Conservation (phyloP, 2,329 filamentous ascomycete genomes). For the Botrytis elliptica region DNA sequence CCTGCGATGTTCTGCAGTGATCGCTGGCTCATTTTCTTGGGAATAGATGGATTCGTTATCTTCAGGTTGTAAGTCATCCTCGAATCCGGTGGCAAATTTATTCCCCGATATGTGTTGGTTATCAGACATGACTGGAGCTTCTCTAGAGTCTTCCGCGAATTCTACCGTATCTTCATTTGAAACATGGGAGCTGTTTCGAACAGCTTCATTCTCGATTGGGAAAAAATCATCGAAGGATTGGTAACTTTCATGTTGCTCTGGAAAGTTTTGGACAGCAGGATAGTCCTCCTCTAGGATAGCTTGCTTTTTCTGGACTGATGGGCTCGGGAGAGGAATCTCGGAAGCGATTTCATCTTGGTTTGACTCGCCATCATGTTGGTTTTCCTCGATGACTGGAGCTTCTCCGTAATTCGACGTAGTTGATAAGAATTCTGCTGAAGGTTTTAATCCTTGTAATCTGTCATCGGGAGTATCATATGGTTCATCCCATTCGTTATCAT, state of each 20-base stretch:
- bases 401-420: not conserved
- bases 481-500: not conserved
- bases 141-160: not conserved
- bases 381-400: not conserved
- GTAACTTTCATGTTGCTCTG: not conserved
- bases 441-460: not conserved
- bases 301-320: not conserved
- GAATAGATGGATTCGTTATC: not conserved
- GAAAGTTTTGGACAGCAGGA: not conserved
- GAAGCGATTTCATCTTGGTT: not conserved
- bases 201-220: not conserved
- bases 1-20: not conserved
- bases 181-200: not conserved
- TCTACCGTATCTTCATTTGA: not conserved
- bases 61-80: not conserved
- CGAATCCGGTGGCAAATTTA: fast-evolving
- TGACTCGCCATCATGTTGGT: not conserved
- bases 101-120: not conserved
- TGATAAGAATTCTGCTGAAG: not conserved
- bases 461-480: not conserved
- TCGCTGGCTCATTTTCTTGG: not conserved
- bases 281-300: not conserved
- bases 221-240: not conserved
- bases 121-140: not conserved
- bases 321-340: not conserved